Base-by-base conservation (phyloP, 1,139 yeast genomes). In the Blastobotrys arbuscula region DNA sequence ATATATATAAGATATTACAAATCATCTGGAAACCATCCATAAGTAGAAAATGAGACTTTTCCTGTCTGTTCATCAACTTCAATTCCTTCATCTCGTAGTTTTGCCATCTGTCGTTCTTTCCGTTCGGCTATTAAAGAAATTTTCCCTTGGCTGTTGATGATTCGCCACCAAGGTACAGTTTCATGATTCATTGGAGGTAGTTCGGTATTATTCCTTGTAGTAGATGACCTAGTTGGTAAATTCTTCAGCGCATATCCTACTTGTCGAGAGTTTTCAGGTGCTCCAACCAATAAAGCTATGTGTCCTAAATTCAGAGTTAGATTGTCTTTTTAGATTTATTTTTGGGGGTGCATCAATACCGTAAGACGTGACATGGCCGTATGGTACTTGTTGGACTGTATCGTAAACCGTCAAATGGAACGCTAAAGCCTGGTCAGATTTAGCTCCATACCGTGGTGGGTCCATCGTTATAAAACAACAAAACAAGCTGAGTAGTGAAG, bases 111-210 rank as follows among this genome's bases (percentile, higher is more conserved):
- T 16, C 60, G 58, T 26, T 64, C 59, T 39, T 74, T 75, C n/a
- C 78, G 74, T n/a, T 49, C 55, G 3, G 57, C 53, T 13, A 51
- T 50, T 35, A 50, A 50, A 9, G 89, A 77, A 2, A 85, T 79
- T 30, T 67, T 70, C 0, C 94, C 94, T 18, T 77, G 68, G 16
- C 84, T 70, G 43, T 76, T 75, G 18, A 85, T 68, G 1, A 85
- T 86, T 47, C 95, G 68, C 90, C 92, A 84, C 95, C 95, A 85
- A 1, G 95, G 94, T 9, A 84, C 76, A 9, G 67, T 68, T 0
- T 55, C 64, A 2, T 59, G 39, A 37, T 71, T 63, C 55, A 59
- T 65, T 26, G 67, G 53, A 2, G 60, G 58, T 15, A 56, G 20
- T 20, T 16, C 40, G 16, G 21, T 31, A 13, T 42, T 42, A 13